These are phyloP conservation scores for Chenopodium berlandieri DNA, from an alignment of 148 eudicot genomes.

Conservation along the genomic window DNA sequence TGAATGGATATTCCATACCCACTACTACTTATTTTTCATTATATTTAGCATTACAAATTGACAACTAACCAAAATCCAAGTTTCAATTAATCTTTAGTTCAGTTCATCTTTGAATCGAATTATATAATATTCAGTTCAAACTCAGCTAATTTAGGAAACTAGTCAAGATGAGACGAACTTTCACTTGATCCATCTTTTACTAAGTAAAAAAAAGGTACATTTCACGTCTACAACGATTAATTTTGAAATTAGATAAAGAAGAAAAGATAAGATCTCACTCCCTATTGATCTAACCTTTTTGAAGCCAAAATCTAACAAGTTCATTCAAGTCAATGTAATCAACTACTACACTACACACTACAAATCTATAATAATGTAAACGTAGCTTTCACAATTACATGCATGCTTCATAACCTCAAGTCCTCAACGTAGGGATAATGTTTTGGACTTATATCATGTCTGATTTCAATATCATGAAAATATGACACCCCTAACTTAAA, in stretches of 20 bases:
- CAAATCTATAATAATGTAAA: neutral
- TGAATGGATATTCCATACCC: no score
- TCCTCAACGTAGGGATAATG: neutral
- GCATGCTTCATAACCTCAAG: neutral
- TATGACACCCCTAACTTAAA: neutral
- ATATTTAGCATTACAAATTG: no score
- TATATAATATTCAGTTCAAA: no score
- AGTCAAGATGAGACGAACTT: no score
- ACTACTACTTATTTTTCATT: no score
- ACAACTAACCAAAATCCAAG: no score
- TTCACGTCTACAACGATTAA: no score
- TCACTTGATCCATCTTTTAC: no score
- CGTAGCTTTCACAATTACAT: constrained; percentile 4
- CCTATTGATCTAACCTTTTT: neutral
- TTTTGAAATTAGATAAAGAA: neutral
- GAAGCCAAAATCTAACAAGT: neutral
- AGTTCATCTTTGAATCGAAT: no score
- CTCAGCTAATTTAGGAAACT: no score
- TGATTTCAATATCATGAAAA: neutral
- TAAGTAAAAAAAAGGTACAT: no score
- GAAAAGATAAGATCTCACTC: neutral
- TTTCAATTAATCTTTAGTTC: no score
- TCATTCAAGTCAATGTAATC: neutral
- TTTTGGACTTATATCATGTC: neutral
- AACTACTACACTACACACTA: neutral